Base-by-base conservation (phyloP, 1,139 yeast genomes). In the Nematodospora anomalae region DNA sequence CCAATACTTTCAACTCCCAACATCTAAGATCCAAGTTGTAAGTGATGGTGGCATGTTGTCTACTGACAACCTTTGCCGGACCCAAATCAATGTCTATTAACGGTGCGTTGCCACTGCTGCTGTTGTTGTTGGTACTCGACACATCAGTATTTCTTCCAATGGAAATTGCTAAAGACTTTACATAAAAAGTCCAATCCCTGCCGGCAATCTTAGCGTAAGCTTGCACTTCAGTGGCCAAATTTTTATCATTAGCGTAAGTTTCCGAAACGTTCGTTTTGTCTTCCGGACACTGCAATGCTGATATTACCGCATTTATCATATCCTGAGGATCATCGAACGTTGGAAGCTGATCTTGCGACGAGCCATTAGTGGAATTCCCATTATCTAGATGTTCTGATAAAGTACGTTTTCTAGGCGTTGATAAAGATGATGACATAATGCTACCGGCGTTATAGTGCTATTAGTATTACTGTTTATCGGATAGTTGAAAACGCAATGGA, bases 141-240 rank as follows among this genome's bases (percentile, higher is more conserved):
- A 37, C 69, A 35, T 83, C 96, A 1, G 96, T 86, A 48, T 84
- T 83, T 53, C 98, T 74, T 9, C 98, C 98, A 40, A 92, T 85
- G 3, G 83, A 68, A 5, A 92, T 77, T 12, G 76, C 76, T 38
- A 92, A 67, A n/a, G 81, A 72, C 56, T 89, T 88, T 33, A 92
- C 97, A 55, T 89, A 92, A 57, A 75, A 92, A 2, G 97, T 90
- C 97, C 98, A 92, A 51, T 79, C 80, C 28, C 74, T 71, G n/a
- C 97, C 97, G 0, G 97, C 90, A 34, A 90, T 83, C 58, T 90
- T 90, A 28, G 97, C 97, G 58, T 90, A 92, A 1, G 97, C 97
- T 62, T 89, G 96, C 13, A 92, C 92, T 56, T 88, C 96, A 24
- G 87, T 76, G 42, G 87, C 90, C 41, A 78, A 67, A 50, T 85